Evolutionary conservation across 129 eudicot genomes (phyloP).

Genomic region (sunflower (Helianthus annuus)): DNA sequence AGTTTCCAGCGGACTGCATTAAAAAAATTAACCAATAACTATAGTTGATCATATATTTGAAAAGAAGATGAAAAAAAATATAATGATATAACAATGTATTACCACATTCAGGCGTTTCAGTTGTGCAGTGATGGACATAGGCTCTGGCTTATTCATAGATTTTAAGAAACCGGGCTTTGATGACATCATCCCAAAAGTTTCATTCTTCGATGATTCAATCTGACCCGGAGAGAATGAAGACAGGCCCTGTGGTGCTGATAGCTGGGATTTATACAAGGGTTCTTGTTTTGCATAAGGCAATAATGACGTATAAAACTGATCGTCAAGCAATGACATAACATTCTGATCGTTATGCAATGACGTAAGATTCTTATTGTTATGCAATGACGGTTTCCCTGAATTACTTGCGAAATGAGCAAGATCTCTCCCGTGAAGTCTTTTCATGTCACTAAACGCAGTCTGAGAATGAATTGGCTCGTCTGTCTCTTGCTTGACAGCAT

Average conservation of each 20-base stretch:
- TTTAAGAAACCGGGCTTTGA: slow-evolving; percentile 54
- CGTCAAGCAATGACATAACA: background rate
- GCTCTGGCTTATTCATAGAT: slow-evolving; percentile 31
- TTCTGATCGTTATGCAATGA: background rate
- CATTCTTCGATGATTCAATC: slow-evolving; percentile 50
- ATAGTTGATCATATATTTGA: background rate
- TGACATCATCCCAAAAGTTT: slow-evolving; percentile 50
- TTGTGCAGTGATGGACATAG: slow-evolving; percentile 49
- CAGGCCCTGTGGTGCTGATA: slow-evolving; percentile 47
- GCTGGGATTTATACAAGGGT: slow-evolving; percentile 48
- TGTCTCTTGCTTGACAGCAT: slow-evolving; percentile 48
- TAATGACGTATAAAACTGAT: slow-evolving; percentile 26
- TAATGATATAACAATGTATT: background rate
- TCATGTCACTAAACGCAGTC: slow-evolving; percentile 46
- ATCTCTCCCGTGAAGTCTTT: slow-evolving; percentile 47
- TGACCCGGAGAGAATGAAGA: slow-evolving; percentile 50
- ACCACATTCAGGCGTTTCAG: slow-evolving; percentile 50
- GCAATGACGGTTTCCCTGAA: slow-evolving; percentile 35
- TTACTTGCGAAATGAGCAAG: slow-evolving; percentile 43
- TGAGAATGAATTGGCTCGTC: slow-evolving; percentile 48
- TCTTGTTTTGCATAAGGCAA: slow-evolving; percentile 65
- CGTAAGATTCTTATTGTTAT: slow-evolving; percentile 39
- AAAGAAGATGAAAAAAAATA: background rate
- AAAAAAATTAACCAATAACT: slow-evolving; percentile 33
- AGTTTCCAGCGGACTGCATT: slow-evolving; percentile 41